Evolutionary conservation across 495 filamentous ascomycete genomes (phyloP).

Genomic region (Penicillium macrosclerotiorum): DNA sequence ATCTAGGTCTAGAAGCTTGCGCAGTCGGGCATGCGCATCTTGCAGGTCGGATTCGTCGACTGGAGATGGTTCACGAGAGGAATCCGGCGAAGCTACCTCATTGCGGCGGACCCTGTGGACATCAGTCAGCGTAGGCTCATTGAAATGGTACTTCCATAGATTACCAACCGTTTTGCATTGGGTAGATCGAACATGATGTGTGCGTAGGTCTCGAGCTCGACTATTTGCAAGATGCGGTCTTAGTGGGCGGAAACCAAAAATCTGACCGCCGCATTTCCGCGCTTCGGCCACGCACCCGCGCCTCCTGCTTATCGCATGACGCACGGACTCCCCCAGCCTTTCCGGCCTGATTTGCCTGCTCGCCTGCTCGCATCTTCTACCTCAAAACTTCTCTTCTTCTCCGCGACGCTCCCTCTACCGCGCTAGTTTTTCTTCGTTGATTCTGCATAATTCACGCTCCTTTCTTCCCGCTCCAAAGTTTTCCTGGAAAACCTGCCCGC

Average conservation of each 20-base stretch:
- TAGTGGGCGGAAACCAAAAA: background rate
- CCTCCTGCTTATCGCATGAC: constrained; percentile 30
- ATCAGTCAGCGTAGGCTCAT: constrained; percentile 6
- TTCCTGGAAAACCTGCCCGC: background rate
- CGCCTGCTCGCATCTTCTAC: background rate
- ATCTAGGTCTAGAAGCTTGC: constrained; percentile 40
- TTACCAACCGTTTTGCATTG: constrained; percentile 39
- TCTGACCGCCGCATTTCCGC: constrained; percentile 7
- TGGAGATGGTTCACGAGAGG: constrained; percentile 33
- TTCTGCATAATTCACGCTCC: constrained; percentile 18
- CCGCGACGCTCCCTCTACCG: constrained; percentile 6
- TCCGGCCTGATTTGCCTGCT: constrained; percentile 10
- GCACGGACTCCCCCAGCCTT: constrained; percentile 18
- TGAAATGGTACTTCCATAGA: background rate
- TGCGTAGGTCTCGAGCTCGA: background rate
- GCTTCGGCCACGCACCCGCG: constrained; percentile 29
- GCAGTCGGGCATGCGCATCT: constrained; percentile 39
- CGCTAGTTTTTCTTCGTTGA: constrained; percentile 11
- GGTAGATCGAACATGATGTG: constrained; percentile 42
- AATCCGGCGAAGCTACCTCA: constrained; percentile 36
- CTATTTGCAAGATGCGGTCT: background rate
- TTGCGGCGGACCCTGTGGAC: constrained; percentile 41
- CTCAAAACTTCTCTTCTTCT: constrained; percentile 1
- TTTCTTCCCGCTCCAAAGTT: constrained; percentile 4
- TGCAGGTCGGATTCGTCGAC: constrained; percentile 29